These are phyloP conservation scores for Suillus luteus DNA, from an alignment of 768 basidiomycete genomes.

Conservation along the genomic window DNA sequence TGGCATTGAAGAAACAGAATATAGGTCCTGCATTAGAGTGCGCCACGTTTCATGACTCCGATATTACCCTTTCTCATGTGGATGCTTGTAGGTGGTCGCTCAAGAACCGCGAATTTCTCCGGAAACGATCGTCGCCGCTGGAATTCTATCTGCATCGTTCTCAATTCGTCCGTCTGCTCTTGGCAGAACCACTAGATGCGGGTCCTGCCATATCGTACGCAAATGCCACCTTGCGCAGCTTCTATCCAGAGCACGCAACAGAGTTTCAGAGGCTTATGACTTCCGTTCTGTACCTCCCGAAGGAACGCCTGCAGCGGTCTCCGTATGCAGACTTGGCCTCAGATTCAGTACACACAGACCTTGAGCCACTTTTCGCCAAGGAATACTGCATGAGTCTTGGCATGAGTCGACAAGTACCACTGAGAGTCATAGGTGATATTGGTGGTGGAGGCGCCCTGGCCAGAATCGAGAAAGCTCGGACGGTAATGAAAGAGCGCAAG, in stretches of 20 bases:
- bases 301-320: conserved; percentile 62
- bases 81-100: conserved; percentile 70
- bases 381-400: conserved; percentile 88
- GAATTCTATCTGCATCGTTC: conserved; percentile 92
- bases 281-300: conserved; percentile 70
- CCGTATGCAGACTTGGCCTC: conserved; percentile 77
- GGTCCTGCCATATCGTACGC: conserved; percentile 75
- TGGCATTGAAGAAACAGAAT: conserved; percentile 63
- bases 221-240: conserved; percentile 59
- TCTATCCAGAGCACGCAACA: conserved; percentile 58
- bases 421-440: conserved; percentile 89
- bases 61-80: conserved; percentile 1
- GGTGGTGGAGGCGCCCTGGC: conserved; percentile 91
- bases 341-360: conserved; percentile 70
- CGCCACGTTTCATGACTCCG: conserved; percentile 24
- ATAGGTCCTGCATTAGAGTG: conserved; percentile 80
- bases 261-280: conserved; percentile 75
- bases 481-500: conserved; percentile 90
- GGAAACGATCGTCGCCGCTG: conserved; percentile 71
- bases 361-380: conserved; percentile 82
- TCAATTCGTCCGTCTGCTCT: conserved; percentile 80
- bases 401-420: conserved; percentile 86
- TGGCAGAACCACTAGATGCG: conserved; percentile 60
- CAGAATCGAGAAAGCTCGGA: conserved; percentile 91
- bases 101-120: conserved; percentile 65